Percentiles rank a stretch among this genome's conserved stretches.
Conservation (phyloP, 192 early-diverging fungal genomes). For the Geranomyces michiganensis region DNA sequence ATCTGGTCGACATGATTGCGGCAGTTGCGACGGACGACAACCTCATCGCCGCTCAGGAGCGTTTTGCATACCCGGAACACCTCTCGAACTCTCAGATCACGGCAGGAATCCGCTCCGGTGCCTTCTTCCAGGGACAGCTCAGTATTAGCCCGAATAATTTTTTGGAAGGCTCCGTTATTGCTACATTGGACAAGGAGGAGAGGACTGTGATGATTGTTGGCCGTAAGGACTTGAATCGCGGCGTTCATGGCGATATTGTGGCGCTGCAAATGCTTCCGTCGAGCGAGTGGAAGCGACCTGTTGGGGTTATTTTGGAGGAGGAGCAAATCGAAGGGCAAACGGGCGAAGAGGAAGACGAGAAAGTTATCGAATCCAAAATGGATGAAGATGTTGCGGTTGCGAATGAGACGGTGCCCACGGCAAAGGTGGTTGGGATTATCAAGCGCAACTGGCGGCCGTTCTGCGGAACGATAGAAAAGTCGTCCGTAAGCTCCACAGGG, state of each 20-base stretch:
- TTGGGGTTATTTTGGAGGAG: slow-evolving; percentile 74
- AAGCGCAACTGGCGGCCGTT: slow-evolving; percentile 93
- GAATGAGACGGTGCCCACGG: slow-evolving; percentile 65
- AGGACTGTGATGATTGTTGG: slow-evolving; percentile 78
- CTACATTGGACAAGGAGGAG: slow-evolving; percentile 75
- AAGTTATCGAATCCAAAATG: slow-evolving; percentile 23
- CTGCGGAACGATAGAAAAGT: slow-evolving; percentile 89
- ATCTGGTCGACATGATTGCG: slow-evolving; percentile 91
- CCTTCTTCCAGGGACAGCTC: slow-evolving; percentile 79
- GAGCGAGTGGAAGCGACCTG: slow-evolving; percentile 80
- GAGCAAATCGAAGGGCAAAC: slow-evolving; percentile 66
- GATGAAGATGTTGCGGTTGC: slow-evolving; percentile 24
- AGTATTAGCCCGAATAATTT: slow-evolving; percentile 86
- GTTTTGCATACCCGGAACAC: slow-evolving; percentile 75
- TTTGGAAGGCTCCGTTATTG: slow-evolving; percentile 79
- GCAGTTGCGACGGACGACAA: slow-evolving; percentile 42
- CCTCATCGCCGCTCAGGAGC: slow-evolving; percentile 54
- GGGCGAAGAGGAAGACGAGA: slow-evolving; percentile 49
- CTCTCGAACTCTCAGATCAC: slow-evolving; percentile 74
- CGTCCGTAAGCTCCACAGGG: slow-evolving; percentile 49
- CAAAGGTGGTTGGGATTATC: slow-evolving; percentile 88
- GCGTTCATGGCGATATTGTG: slow-evolving; percentile 88
- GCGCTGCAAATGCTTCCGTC: slow-evolving; percentile 86
- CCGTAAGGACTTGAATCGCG: slow-evolving; percentile 84
- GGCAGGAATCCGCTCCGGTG: slow-evolving; percentile 81